These are phyloP conservation scores for Pleurotus platypus DNA, from an alignment of 768 basidiomycete genomes.

Conservation along the genomic window DNA sequence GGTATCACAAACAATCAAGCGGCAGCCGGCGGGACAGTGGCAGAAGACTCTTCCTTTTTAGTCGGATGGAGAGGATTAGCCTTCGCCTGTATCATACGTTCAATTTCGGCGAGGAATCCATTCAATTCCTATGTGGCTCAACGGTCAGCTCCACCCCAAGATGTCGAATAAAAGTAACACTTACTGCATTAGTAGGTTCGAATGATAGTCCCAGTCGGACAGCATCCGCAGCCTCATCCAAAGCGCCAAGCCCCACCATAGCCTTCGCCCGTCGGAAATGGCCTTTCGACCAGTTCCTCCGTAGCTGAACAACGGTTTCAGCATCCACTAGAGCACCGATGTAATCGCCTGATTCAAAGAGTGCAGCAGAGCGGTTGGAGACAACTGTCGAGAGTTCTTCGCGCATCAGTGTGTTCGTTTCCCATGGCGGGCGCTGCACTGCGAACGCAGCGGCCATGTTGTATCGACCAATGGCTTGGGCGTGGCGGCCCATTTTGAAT, in stretches of 20 bases:
- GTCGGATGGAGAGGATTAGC: neutral
- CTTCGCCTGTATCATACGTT: slow-evolving; percentile 21
- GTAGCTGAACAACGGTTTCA: slow-evolving; percentile 81
- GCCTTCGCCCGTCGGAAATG: slow-evolving; percentile 95
- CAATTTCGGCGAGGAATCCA: slow-evolving; percentile 29
- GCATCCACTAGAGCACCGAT: slow-evolving; percentile 84
- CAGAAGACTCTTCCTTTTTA: neutral
- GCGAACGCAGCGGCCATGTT: slow-evolving; percentile 75
- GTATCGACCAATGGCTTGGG: slow-evolving; percentile 75
- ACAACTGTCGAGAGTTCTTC: slow-evolving; percentile 90
- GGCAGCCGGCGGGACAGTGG: neutral
- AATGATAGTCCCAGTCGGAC: slow-evolving; percentile 81
- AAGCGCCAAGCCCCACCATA: slow-evolving; percentile 63
- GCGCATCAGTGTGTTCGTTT: slow-evolving; percentile 73
- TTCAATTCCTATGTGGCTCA: slow-evolving; percentile 11
- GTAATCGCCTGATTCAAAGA: slow-evolving; percentile 71
- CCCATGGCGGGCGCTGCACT: slow-evolving; percentile 84
- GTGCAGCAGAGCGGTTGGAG: slow-evolving; percentile 90
- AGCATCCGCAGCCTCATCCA: slow-evolving; percentile 79
- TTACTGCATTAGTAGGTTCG: slow-evolving; percentile 54
- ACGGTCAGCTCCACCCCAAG: neutral
- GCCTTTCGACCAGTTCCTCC: slow-evolving; percentile 90
- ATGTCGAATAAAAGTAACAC: slow-evolving; percentile 9
- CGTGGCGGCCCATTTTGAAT: slow-evolving; percentile 73
- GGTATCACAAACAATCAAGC: neutral